Evolutionary conservation across 2,329 filamentous ascomycete genomes (phyloP), one percentile per base, ranked within the genome.

Genomic region (Verticillium tricorpus): DNA sequence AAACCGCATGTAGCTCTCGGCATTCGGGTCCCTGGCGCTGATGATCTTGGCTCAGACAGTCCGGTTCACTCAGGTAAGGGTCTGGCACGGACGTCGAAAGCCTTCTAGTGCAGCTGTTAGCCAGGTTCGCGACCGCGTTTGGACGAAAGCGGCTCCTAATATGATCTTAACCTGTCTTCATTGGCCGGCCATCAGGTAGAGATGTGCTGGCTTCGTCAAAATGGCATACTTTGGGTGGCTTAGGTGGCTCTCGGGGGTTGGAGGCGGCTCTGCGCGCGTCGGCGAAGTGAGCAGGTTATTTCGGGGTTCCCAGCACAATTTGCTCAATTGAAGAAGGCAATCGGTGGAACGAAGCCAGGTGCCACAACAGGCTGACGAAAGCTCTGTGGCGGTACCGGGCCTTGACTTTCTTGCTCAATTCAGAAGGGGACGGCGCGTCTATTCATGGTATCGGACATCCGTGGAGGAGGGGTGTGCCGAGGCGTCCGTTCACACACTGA

Each of bases 1-100:
- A 17, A 28, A 39, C 19, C 37, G 22, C 14, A 28, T 35, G 37
- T 50, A 50, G 57, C 19, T 58, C 37, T 28, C 56, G 35, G 56
- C 56, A 35, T 32, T 32, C 39, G 37, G 22, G 37, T 32, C 37
- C 57, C 35, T 28, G 45, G 57, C 45, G 45, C 45, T 52, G 45
- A 25, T 14, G n/a, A 52, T 52, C 45, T 52, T 52, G 45, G 45
- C 45, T 52, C 45, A 37, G 32, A 57, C 22, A 19, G 22, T 25
- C 39, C 39, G 57, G 57, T 31, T 39, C 57, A 50, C 19, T 58
- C 57, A 58, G 57, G 57, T 58, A 25, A 50, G 37, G 25, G 57
- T 50, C 37, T 28, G 32, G 39, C 57, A 50, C 57, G 25, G 37
- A 45, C 37, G 57, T 25, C 17, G 19, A 22, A 25, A 4, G 37